Conservation (phyloP, 1,284 basidiomycete genomes). For the Irpex sp. region DNA sequence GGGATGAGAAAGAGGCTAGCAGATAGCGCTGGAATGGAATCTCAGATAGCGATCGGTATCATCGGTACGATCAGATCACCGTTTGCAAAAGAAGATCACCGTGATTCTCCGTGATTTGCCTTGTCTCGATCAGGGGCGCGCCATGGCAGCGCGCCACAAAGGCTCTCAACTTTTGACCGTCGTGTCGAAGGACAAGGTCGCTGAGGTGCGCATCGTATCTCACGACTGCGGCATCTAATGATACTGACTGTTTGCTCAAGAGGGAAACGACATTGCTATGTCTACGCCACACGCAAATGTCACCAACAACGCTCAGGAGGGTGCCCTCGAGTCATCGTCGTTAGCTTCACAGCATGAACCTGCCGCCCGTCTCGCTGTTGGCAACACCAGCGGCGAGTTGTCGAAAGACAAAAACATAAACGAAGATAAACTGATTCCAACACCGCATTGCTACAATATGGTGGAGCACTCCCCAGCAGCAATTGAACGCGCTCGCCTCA, state of each 20-base stretch:
- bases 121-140: not conserved
- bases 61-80: not conserved
- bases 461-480: constrained; percentile 2
- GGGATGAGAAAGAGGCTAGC: not conserved
- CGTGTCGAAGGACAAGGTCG: no score
- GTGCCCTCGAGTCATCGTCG: not conserved
- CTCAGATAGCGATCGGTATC: not conserved
- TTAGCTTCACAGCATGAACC: not conserved
- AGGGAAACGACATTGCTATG: not conserved
- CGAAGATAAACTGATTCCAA: not conserved
- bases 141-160: no score
- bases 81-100: not conserved
- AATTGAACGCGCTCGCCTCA: not conserved
- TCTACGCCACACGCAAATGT: not conserved
- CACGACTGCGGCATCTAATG: not conserved
- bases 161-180: no score
- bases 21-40: not conserved
- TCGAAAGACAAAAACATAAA: not conserved
- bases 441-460: constrained; percentile 12
- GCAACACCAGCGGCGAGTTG: not conserved
- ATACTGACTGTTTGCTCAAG: not conserved
- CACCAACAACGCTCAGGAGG: not conserved
- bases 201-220: no score
- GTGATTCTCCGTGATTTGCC: not conserved
- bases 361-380: not conserved